phyloP scores from a whole-genome alignment of 805 yeast species.

The Metschnikowia gelsemii region DNA sequence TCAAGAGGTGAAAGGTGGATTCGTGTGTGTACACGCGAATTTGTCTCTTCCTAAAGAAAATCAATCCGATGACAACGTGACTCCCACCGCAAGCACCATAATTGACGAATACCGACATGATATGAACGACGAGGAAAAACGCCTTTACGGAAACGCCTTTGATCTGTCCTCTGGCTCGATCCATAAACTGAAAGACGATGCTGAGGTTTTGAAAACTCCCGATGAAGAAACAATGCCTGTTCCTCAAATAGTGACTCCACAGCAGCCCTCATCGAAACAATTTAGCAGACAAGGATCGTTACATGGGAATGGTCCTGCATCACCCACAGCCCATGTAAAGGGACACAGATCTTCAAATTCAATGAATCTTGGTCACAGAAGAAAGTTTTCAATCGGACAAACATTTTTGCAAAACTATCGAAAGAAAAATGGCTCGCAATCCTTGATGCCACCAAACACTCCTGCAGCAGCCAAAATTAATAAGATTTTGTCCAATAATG shows the following conservation, averaged over 20 bases:
- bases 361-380: slow-evolving; percentile 45
- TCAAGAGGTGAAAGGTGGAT: slow-evolving; percentile 92
- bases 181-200: slow-evolving; percentile 20
- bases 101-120: slow-evolving; percentile 22
- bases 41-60: slow-evolving; percentile 44
- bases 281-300: slow-evolving; percentile 42
- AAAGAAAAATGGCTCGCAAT: slow-evolving; percentile 46
- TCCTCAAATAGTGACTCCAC: slow-evolving; percentile 20
- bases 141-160: slow-evolving; percentile 42
- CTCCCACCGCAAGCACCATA: slow-evolving; percentile 20
- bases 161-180: slow-evolving; percentile 33
- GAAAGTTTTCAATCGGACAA: slow-evolving; percentile 65
- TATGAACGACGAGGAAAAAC: slow-evolving; percentile 30
- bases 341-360: slow-evolving; percentile 42
- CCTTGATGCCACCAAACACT: slow-evolving; percentile 51
- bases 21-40: slow-evolving; percentile 65
- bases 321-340: slow-evolving; percentile 17
- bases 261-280: slow-evolving; percentile 19
- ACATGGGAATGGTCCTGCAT: slow-evolving; percentile 27
- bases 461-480: slow-evolving; percentile 49
- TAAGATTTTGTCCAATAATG: slow-evolving; percentile 29
- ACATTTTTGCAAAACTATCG: slow-evolving; percentile 49
- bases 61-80: slow-evolving; percentile 13
- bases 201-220: slow-evolving; percentile 28
- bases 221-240: slow-evolving; percentile 16